These are phyloP conservation scores for Auxenochlorella protothecoides DNA, from an alignment of 139 green algal species.

Conservation along the genomic window DNA sequence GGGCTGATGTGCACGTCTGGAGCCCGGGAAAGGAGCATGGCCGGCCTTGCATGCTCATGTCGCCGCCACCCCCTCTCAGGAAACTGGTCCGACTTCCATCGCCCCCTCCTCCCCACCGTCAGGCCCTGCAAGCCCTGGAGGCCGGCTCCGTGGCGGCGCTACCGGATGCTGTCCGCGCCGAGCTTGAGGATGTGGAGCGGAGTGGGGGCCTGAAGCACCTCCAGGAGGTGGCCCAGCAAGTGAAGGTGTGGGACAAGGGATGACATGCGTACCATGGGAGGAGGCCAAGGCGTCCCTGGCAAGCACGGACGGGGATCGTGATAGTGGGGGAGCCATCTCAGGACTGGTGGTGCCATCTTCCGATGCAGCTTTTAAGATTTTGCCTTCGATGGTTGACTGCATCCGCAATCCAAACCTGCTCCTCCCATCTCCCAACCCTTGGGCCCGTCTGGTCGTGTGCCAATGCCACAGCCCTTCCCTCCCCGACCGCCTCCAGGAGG, in stretches of 20 bases:
- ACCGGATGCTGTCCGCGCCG: conserved; percentile 55
- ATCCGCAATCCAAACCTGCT: no score
- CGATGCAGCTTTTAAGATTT: not conserved
- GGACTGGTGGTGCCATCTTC: no score
- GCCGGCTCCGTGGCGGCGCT: conserved; percentile 33
- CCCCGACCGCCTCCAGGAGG: conserved; percentile 26
- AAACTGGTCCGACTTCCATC: no score
- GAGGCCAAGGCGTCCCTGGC: not conserved
- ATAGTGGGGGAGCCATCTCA: not conserved
- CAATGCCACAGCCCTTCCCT: no score
- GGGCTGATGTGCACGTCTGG: no score
- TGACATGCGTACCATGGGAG: no score
- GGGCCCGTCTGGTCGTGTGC: no score
- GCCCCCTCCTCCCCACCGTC: not conserved
- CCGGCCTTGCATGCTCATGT: no score
- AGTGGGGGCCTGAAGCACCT: conserved; percentile 59
- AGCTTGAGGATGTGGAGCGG: conserved; percentile 69
- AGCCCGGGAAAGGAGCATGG: no score
- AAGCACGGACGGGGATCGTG: not conserved
- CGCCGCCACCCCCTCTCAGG: no score
- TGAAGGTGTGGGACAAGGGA: conserved; percentile 10
- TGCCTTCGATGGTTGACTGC: not conserved
- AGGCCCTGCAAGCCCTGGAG: conserved; percentile 43
- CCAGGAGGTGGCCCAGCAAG: conserved; percentile 33
- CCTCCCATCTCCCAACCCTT: no score